phyloP scores from a whole-genome alignment of 1,284 basidiomycete species.

The Tausonia pullulans region DNA sequence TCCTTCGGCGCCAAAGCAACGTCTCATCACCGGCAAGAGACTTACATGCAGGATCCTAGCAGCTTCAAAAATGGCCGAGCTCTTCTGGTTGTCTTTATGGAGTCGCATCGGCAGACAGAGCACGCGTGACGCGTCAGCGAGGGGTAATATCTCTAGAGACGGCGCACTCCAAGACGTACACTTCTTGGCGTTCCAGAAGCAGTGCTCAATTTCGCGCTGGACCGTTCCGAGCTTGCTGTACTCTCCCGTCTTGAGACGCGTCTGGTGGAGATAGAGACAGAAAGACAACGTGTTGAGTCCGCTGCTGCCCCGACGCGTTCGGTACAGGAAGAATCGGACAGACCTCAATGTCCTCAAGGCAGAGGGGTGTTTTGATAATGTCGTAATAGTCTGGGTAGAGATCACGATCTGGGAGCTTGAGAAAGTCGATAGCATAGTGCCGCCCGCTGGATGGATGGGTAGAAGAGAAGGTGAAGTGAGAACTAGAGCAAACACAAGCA shows the following conservation, averaged over 20 bases:
- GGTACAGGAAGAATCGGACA: constrained; percentile 26
- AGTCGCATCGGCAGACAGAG: not conserved
- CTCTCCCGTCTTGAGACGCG: constrained; percentile 47
- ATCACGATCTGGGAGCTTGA: constrained; percentile 61
- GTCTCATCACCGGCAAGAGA: not conserved
- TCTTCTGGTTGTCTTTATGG: constrained; percentile 1
- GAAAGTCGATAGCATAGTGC: constrained; percentile 57
- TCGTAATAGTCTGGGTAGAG: constrained; percentile 89
- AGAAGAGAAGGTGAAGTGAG: not conserved
- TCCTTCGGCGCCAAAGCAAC: not conserved
- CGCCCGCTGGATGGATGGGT: constrained; percentile 44
- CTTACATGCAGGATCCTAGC: constrained; percentile 9
- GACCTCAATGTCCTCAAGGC: constrained; percentile 72
- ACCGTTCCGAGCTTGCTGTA: constrained; percentile 37
- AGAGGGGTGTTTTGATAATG: constrained; percentile 69
- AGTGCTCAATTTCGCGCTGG: constrained; percentile 4
- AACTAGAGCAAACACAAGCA: not conserved
- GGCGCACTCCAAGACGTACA: not conserved
- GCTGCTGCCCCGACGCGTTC: not conserved
- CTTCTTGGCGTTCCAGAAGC: constrained; percentile 11
- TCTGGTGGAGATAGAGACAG: constrained; percentile 12
- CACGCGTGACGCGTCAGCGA: not conserved
- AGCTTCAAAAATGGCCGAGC: constrained; percentile 7
- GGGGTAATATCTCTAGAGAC: no score
- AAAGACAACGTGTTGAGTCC: not conserved